Base-by-base conservation (phyloP, 345 rosid genomes). In the Pelargonium nanum region DNA sequence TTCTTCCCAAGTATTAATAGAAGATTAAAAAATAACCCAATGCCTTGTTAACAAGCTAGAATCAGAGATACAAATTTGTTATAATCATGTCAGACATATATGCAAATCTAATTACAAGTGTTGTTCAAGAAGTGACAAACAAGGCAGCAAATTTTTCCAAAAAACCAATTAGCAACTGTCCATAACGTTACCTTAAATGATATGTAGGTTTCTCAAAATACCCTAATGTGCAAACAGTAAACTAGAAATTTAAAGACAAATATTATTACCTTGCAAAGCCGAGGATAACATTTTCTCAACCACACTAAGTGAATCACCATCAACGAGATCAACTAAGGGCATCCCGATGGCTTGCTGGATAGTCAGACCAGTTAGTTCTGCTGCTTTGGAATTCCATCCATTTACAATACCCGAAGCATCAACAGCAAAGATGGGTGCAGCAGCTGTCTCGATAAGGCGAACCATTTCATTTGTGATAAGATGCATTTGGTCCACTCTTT, bases 401-500 rank as follows among this genome's bases (percentile, higher is more conserved):
- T 87, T 89, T 61, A 89, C 64, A 57, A 59, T 68, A 66, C 92
- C 87, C 57, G 76, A 75, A 58, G 80, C 76, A 78, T 89, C 92
- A 65, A 85, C 85, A 19, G 95, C 92, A 30, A 89, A 66, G 60
- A 89, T 87, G 0, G 97, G 97, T 52, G 79, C 97, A 64, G 80
- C 84, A 22, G 95, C 95, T n/a, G 95, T 83, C 77, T 89, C 92
- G 58, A 89, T 85, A 51, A 89, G 73, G 45, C 84, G 95, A 64
- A 89, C 92, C 85, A 89, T 89, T 74, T 89, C 97, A 70, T 75
- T 80, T 40, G 89, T 70, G 34, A 89, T 66, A 50, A 75, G 62
- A 52, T 55, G 79, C 68, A 85, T 55, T 61, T 87, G 86, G 69
- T 87, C 86, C 59, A 79, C 73, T 68, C 74, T 85, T 69, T 70